phyloP scores from a whole-genome alignment of 345 rosid genomes.

The Cardiospermum halicacabum region DNA sequence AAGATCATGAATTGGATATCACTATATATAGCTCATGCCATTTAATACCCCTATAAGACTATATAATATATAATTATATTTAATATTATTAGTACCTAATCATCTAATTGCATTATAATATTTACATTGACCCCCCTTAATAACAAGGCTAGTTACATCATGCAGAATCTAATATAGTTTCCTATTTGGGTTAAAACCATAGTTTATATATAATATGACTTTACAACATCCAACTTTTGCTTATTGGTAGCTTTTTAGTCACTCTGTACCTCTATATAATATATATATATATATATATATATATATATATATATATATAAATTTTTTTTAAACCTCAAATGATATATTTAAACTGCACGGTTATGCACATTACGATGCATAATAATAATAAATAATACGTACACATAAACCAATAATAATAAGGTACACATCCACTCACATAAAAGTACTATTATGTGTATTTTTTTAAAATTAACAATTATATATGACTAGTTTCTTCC shows the following conservation, averaged over 20 bases:
- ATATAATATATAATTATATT: no score
- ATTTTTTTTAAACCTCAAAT: no score
- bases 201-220: slow-evolving; percentile 5
- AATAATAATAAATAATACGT: no score
- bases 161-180: slow-evolving; percentile 16
- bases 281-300: no score
- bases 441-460: background rate
- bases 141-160: slow-evolving; percentile 11
- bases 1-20: slow-evolving; percentile 8
- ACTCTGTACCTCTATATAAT: slow-evolving; percentile 6
- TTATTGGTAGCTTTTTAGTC: slow-evolving; percentile 18
- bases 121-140: background rate
- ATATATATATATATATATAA: no score
- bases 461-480: no score
- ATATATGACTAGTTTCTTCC: no score
- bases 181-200: slow-evolving; percentile 15
- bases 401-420: no score
- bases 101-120: background rate
- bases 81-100: no score
- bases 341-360: no score
- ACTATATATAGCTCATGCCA: background rate
- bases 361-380: no score
- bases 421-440: no score
- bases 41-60: background rate
- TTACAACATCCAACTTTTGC: slow-evolving; percentile 6